Base-by-base conservation (phyloP, 345 rosid species). In the Acer negundo region DNA sequence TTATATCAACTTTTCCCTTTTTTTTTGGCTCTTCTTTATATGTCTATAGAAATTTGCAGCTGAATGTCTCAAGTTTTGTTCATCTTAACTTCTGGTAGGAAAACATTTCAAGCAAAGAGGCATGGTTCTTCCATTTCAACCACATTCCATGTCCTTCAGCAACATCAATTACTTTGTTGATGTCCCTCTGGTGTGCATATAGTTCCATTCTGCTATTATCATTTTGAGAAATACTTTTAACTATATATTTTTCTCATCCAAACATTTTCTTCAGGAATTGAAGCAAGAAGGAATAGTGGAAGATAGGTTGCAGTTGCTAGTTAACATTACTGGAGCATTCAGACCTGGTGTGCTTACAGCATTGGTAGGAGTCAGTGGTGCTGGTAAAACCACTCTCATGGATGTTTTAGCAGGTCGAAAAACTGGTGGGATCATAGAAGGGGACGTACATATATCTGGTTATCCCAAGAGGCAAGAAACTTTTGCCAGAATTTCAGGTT, bases 41-140 rank as follows among this genome's bases (percentile, higher is more conserved):
- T 47, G 4, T 59, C 4, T 2, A n/a, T 62, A 12, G 73, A 7
- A 26, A 26, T 23, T 12, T 51, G 51, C 55, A 66, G 38, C 75
- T 70, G 23, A 61, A 51, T 42, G 44, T 44, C 75, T 78, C 22
- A 62, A 62, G 68, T 67, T 40, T 73, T 67, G 58, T 79, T 70
- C 17, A 55, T 79, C 62, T 49, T 74, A 61, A 80, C 12, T 40
- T 59, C 69, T 78, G 66, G 74, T 88, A 93, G 99, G 98, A 70
- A 96, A 96, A 85, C 81, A 90, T 85, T 89, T 94, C 86, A 91
- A 89, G 87, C 90, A 87, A 67, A 86, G 90, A 84, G 99, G 99
- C 84, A 96, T 94, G 98, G 97, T 92, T 86, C 97, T 96, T n/a
- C 99, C 99, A 23, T 96, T 96, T 89, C 98, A 92, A 84, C 97